Evolutionary conservation across 2,329 filamentous ascomycete genomes (phyloP), one percentile per base, ranked within the genome.

Genomic region (Fusarium chaquense): DNA sequence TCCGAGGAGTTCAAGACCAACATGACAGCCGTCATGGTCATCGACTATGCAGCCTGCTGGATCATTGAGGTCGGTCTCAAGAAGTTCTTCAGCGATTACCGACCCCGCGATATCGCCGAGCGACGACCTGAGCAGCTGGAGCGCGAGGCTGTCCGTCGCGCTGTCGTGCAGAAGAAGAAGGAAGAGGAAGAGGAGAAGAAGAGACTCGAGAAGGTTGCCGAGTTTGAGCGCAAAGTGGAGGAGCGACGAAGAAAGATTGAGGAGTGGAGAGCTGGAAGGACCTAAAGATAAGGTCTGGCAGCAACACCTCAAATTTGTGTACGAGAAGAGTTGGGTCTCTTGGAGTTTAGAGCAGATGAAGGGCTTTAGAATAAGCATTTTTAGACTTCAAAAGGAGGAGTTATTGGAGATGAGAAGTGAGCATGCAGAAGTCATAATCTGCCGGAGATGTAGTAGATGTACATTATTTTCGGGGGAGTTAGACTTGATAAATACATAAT

Each of bases 51-150:
- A 3, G 91, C 91, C 16, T 99, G 96, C 84, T 98, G 89, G 84
- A 65, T 93, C 36, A 92, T 98, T 65, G 96, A 99, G 82, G 90
- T 94, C 72, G 86, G 89, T 0, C 85, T 99, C 74, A 99, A 99
- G 86, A 83, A 79, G 52, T 79, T 91, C 32, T 99, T 98, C 81
- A 95, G 92, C 70, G 96, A 99, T 80, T 97, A 93, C 83, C 90
- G 89, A 71, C 93, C 96, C 3, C 95, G 97, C 78, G 96, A 98
- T 78, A 98, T 99, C 76, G 95, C 96, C 3, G 84, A 92, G 54
- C 87, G 96, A 68, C 85, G 96, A 61, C 90, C 92, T 5, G 96
- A 99, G 77, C 96, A 99, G 85, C 82, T 97, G 13, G 87, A 90
- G 78, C 85, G 90, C 44, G 95, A 98, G 82, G 83, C 86, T 58